Base-by-base conservation (phyloP, 83 land plant species). In the Diphasiastrum complanatum region DNA sequence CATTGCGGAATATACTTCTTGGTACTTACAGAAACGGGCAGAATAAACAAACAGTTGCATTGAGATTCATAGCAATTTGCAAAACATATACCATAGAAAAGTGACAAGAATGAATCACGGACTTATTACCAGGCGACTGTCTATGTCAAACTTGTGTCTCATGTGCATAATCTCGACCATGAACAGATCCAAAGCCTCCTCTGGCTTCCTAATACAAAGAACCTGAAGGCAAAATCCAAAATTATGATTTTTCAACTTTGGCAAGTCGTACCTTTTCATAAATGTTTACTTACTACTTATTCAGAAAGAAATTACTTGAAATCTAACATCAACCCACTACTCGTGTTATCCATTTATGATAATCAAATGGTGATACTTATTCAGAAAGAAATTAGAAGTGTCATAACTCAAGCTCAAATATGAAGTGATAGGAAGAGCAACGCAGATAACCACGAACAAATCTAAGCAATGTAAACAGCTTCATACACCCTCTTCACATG, bases 121-220 rank as follows among this genome's bases (percentile, higher is more conserved):
- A 41, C 75, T 60, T 79, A n/a, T n/a, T n/a, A 92, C 97, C 87
- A 95, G 72, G 14, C 87, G 86, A 24, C 97, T 89, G 49, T 95
- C 99, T 3, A 84, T 81, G 68, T 95, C 95, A 57, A 95, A 89
- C 63, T 84, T 95, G 45, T 95, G 99, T 56, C 84, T 86, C 99
- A 95, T 95, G 76, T 95, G 97, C 99, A 95, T 95, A 45, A 89
- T 89, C 70, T 95, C 99, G 45, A 95, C 93, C 99, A 95, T 95
- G 72, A 95, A 95, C 2, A 95, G 75, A 60, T 95, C 99, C 49
- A 86, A 81, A 10, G 93, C 50, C 47, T 95, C 99, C 1, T 87
- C 84, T 36, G 93, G 97, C 45, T 86, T 95, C 29, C 81, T 80
- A 35, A 89, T 79, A 70, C 99, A 89, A 18, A 95, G 97, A 31